Percentiles rank a stretch among this genome's conserved stretches.
Conservation (phyloP, 2,329 filamentous ascomycete species). For the Metarhizium rileyi region DNA sequence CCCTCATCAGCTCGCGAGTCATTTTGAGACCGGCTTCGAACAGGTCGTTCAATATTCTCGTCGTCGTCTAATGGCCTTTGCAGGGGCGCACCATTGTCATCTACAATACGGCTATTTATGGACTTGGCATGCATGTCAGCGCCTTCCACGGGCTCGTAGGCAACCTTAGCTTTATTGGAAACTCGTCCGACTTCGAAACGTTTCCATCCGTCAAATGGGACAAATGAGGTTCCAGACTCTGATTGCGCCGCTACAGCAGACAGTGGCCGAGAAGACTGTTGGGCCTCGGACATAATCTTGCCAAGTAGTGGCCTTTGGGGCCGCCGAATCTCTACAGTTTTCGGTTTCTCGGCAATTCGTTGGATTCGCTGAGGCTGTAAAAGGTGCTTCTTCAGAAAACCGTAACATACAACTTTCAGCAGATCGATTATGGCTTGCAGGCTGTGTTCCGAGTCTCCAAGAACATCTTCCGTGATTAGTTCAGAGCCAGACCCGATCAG, state of each 20-base stretch:
- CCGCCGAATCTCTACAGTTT: neutral
- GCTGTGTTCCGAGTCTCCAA: constrained; percentile 36
- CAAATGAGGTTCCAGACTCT: neutral
- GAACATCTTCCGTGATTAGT: constrained; percentile 25
- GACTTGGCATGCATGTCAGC: neutral
- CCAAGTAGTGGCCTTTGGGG: accelerated
- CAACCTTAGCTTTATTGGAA: neutral
- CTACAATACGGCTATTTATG: constrained; percentile 22
- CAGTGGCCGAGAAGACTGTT: neutral
- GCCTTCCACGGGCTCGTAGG: neutral
- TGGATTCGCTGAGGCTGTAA: constrained; percentile 45
- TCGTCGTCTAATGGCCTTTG: constrained; percentile 35
- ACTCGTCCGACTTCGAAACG: constrained; percentile 22
- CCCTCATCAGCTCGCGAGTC: no score
- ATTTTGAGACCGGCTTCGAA: neutral
- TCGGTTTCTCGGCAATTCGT: neutral
- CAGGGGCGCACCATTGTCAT: constrained; percentile 29
- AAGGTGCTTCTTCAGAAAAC: constrained; percentile 67
- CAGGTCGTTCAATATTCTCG: neutral
- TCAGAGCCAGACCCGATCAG: constrained; percentile 20
- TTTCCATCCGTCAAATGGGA: constrained; percentile 21
- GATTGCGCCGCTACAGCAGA: neutral
- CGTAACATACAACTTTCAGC: constrained; percentile 55
- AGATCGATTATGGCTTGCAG: constrained; percentile 48
- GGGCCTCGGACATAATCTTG: neutral